Evolutionary conservation across 441 rosid species (phyloP).

Genomic region (Eugenia klotzschiana): DNA sequence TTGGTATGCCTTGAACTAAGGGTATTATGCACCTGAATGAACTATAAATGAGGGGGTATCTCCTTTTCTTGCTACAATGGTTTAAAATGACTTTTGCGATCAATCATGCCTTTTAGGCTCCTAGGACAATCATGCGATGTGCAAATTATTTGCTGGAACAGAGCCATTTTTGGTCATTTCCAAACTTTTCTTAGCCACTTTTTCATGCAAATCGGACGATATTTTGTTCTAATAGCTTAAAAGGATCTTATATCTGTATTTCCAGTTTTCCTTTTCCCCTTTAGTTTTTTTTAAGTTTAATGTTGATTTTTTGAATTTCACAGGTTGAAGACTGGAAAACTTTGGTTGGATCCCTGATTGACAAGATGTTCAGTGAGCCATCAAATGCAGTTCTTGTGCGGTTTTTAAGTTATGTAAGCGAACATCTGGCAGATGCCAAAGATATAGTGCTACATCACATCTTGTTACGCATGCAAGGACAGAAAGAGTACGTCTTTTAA

Average conservation of each 20-base stretch:
- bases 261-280: neutral
- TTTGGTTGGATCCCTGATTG: conserved; percentile 51
- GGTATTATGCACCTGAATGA: neutral
- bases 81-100: neutral
- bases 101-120: neutral
- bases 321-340: conserved; percentile 74
- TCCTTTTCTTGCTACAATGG: neutral
- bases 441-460: conserved; percentile 47
- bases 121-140: neutral
- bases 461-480: conserved; percentile 45
- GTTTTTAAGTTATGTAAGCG: conserved; percentile 64
- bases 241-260: neutral
- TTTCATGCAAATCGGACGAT: neutral
- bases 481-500: conserved; percentile 36
- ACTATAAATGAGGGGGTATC: neutral
- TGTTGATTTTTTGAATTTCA: conserved; percentile 3
- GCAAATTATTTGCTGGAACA: neutral
- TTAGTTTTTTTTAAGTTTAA: neutral
- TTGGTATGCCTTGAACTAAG: neutral
- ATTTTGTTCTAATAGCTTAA: neutral
- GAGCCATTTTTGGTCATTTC: neutral
- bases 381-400: conserved; percentile 68
- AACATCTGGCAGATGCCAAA: conserved; percentile 46
- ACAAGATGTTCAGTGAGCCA: conserved; percentile 86
- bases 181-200: neutral